Base-by-base conservation (phyloP, 1,139 yeast species). In the Eremothecium sinecaudum region DNA sequence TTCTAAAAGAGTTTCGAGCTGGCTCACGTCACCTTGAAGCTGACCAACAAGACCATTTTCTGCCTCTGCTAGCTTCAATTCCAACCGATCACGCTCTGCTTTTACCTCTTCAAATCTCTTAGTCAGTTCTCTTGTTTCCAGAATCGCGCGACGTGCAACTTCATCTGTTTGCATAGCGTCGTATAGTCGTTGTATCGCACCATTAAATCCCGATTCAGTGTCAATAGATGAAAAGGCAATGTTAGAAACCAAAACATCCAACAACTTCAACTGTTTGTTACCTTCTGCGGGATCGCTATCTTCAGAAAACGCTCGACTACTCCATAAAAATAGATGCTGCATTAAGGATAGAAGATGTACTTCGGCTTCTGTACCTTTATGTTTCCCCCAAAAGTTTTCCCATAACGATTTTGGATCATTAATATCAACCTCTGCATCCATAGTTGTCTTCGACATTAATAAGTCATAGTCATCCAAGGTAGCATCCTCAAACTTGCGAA, bases 101-200 rank as follows among this genome's bases (percentile, higher is more conserved):
- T 74, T 70, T 5, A 93, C 82, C 48, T 80, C 86, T 47, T 81
- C 93, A 0, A 83, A 81, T 27, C 70, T 66, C 47, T 73, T 76
- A 31, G 73, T 72, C 28, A 79, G 70, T 18, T 71, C 76, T 44
- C 77, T 76, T 12, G 79, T 77, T 45, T 87, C 96, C 30, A 70
- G 59, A 36, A 80, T 64, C 0, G 95, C 94, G 38, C 79, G 69
- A 36, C 81, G 67, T 14, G 94, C 95, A 57, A 80, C 81, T 41
- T 86, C 95, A 58, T 90, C 98, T 0, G 95, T 83, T 46, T 79
- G 79, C 57, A 87, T 69, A n/a, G 86, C 71, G 35, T 84, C 75
- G 41, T 75, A 69, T 36, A 90, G 66, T 42, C 79, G 67, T 50
- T 84, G 92, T 25, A 90, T 81, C 1, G 94, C 87, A 45, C 84